Evolutionary conservation across 176 grass and related monocot species (phyloP), one percentile per base, ranked within the genome.

Genomic region (Triticum urartu): DNA sequence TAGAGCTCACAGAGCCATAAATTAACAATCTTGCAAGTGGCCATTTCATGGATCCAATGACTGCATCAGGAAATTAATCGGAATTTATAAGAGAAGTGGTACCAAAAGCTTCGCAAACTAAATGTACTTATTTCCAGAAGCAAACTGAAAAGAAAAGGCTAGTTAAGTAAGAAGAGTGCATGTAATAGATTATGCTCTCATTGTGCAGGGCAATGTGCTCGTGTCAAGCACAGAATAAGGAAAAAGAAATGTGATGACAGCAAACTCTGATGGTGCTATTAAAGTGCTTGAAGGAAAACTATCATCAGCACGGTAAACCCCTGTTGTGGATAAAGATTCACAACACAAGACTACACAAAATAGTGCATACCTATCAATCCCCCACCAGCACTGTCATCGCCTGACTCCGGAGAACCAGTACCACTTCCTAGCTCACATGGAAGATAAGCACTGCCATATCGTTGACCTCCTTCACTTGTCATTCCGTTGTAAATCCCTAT

Each of bases 381-480:
- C 12, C 97, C 97, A 83, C 97, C 97, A 79, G 89, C 88, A 83
- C 78, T 88, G 85, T 87, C 88, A 80, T 94, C 92, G 9, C 38
- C 34, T 87, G 87, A 87, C 48, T 88, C 93, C 28, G 84, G 69
- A 85, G 93, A 92, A 86, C 92, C 89, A 79, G 87, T 95, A 50
- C 97, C 97, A 86, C 97, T 98, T 77, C 97, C 97, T 82, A 96
- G 91, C 87, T 98, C 97, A 82, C 97, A 98, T 62, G 97, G 97
- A 85, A 98, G 97, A 89, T 96, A 89, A 67, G 94, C 81, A 89
- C 91, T 88, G 61, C 94, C 97, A 80, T 98, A 98, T 77, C 30
- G 47, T 83, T 43, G 70, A 62, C 97, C 97, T 64, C 97, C 97
- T 45, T 88, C 85, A 88, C 93, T 90, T 78, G 2, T 83, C 85